Percentiles rank a stretch among this genome's conserved stretches.
Conservation (phyloP, 768 basidiomycete species). For the Candolleomyces aberdarensis region DNA sequence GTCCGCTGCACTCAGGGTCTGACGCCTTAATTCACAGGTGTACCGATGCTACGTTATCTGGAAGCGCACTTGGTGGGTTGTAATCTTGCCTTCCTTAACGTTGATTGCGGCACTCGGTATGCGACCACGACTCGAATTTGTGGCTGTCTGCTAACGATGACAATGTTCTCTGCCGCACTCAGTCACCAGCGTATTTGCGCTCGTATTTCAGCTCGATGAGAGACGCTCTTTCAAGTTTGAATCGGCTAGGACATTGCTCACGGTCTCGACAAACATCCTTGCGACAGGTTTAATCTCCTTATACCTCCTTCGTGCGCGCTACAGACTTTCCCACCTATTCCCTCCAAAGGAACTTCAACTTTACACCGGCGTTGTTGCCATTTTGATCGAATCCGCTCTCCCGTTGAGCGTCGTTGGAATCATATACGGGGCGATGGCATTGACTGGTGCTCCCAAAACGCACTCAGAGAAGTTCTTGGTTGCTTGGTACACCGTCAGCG, state of each 20-base stretch:
- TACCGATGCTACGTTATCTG: conserved; percentile 3
- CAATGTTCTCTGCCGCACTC: no score
- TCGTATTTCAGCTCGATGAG: neutral
- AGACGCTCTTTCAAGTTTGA: no score
- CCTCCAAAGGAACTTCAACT: neutral
- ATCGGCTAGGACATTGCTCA: no score
- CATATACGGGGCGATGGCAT: neutral
- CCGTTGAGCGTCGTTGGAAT: neutral
- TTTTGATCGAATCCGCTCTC: neutral
- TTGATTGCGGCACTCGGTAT: neutral
- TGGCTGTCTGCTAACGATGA: neutral
- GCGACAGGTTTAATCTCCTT: neutral
- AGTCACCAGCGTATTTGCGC: neutral
- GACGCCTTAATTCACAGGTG: neutral
- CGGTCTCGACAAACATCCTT: neutral
- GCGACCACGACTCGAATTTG: neutral
- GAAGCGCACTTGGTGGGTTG: neutral
- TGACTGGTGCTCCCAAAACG: neutral
- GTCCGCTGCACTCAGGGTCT: no score
- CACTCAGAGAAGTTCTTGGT: neutral
- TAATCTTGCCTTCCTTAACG: neutral
- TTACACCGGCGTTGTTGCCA: neutral
- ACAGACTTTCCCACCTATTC: neutral
- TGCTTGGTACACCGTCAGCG: neutral
- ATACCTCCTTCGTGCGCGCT: neutral